Evolutionary conservation across 108 stramenopile species (phyloP).

Genomic region (Ochromonas danica): DNA sequence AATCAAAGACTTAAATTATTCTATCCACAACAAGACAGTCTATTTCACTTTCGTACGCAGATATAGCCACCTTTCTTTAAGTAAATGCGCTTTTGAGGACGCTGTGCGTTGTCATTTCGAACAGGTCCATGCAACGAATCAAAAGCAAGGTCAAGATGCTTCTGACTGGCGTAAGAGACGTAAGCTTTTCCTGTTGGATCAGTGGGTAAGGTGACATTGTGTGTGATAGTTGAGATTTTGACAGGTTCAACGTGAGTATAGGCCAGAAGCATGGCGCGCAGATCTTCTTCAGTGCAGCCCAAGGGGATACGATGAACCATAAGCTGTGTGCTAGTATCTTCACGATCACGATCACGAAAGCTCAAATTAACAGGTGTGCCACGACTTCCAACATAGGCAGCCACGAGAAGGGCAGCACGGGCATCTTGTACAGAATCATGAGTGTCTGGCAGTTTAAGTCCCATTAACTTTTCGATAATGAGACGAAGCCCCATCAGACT

Average conservation of each 20-base stretch:
- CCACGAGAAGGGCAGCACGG: constrained; percentile 52
- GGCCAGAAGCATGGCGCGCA: not conserved
- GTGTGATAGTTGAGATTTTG: not conserved
- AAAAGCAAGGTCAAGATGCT: constrained; percentile 22
- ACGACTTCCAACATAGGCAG: not conserved
- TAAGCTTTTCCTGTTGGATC: constrained; percentile 2
- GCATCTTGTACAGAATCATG: constrained; percentile 85
- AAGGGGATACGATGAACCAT: constrained; percentile 11
- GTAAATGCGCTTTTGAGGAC: constrained; percentile 19
- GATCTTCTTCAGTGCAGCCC: not conserved
- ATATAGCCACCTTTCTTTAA: constrained; percentile 24
- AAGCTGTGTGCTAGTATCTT: not conserved
- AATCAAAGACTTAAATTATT: not conserved
- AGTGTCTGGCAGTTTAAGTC: constrained; percentile 68
- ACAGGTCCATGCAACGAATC: not conserved
- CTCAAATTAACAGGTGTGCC: not conserved
- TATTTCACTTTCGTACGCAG: not conserved
- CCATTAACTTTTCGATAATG: constrained; percentile 59
- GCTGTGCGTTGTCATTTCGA: not conserved
- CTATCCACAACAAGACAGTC: not conserved
- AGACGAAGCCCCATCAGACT: constrained; percentile 60
- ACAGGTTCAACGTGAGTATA: constrained; percentile 21
- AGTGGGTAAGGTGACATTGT: not conserved
- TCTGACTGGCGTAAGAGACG: not conserved
- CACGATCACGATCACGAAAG: not conserved